A percentile compares a stretch with the other conserved stretches of the same genome.
Conservation (phyloP, 2,329 filamentous ascomycete species). For the Dactylellina cionopaga region DNA sequence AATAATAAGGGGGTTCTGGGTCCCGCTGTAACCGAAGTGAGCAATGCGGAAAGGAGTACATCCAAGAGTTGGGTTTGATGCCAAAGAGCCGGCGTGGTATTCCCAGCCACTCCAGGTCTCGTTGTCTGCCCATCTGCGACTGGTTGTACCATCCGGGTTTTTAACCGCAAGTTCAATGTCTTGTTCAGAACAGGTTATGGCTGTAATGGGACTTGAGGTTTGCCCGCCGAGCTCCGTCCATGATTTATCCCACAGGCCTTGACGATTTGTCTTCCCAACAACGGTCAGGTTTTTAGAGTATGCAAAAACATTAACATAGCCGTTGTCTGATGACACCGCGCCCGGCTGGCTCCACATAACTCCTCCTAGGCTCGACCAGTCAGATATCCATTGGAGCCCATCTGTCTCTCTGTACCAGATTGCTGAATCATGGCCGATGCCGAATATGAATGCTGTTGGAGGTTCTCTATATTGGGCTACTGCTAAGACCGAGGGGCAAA, state of each 20-base stretch:
- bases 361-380: neutral
- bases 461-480: neutral
- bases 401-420: neutral
- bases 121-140: neutral
- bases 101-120: neutral
- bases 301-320: neutral
- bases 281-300: neutral
- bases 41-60: neutral
- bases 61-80: neutral
- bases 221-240: neutral
- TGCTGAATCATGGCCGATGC: neutral
- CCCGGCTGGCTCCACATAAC: neutral
- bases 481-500: neutral
- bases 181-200: neutral
- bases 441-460: neutral
- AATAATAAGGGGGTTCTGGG: neutral
- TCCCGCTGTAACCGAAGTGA: neutral
- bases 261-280: neutral
- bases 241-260: neutral
- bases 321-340: neutral
- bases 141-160: neutral
- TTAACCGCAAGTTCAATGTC: neutral
- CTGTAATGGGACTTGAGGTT: neutral
- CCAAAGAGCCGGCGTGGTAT: neutral
- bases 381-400: neutral